Evolutionary conservation across 176 grass and related monocot species (phyloP).

Genomic region (Bolboschoenus planiculmis): DNA sequence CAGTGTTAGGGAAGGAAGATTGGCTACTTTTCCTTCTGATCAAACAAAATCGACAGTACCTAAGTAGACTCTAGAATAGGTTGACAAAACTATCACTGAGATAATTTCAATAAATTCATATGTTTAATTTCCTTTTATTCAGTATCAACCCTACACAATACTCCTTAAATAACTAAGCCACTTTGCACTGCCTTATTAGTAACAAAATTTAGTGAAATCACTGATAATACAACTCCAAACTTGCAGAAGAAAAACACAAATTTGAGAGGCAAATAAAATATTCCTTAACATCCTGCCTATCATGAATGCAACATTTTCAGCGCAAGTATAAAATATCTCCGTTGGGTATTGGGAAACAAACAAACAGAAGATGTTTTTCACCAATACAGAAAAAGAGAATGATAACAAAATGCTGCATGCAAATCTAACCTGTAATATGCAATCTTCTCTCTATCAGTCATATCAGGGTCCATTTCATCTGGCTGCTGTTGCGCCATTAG

Average conservation of each 20-base stretch:
- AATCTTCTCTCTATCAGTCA: constrained; percentile 96
- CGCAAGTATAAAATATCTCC: neutral
- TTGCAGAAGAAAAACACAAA: neutral
- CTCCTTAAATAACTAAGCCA: neutral
- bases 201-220: neutral
- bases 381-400: neutral
- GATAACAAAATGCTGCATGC: neutral
- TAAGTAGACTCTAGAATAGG: neutral
- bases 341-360: neutral
- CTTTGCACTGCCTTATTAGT: neutral
- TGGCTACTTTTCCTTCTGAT: neutral
- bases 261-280: neutral
- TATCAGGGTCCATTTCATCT: constrained; percentile 76
- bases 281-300: neutral
- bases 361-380: neutral
- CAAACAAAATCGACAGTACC: neutral
- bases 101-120: neutral
- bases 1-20: neutral
- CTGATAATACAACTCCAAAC: neutral
- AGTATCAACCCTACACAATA: neutral
- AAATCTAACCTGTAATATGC: constrained; percentile 48
- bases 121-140: neutral
- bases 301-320: neutral
- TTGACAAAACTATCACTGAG: neutral
- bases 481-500: constrained; percentile 65